These are phyloP conservation scores for Tolypocladium nubicola DNA, from an alignment of 2,329 filamentous ascomycete genomes.

Conservation along the genomic window DNA sequence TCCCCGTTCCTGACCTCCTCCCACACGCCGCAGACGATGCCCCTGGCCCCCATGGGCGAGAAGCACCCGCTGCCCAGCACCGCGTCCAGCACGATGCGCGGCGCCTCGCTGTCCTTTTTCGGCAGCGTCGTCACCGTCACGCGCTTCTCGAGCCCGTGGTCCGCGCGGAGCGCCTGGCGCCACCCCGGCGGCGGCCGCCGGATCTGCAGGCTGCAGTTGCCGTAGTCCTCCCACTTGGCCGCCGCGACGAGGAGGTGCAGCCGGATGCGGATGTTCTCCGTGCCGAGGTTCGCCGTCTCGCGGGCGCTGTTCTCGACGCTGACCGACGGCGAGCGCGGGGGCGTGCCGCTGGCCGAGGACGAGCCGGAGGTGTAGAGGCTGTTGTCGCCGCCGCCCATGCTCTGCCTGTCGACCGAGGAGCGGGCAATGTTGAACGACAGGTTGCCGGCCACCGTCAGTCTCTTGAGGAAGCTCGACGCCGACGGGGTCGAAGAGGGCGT, in stretches of 20 bases:
- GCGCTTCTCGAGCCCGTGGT: conserved; percentile 69
- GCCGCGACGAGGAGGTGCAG: conserved; percentile 69
- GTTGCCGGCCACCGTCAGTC: conserved; percentile 61
- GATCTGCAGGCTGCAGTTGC: conserved; percentile 74
- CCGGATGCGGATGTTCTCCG: conserved; percentile 66
- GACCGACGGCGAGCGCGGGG: conserved; percentile 47
- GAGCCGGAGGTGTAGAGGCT: conserved; percentile 53
- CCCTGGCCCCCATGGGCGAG: conserved; percentile 70
- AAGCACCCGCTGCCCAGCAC: conserved; percentile 79
- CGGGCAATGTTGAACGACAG: conserved; percentile 71
- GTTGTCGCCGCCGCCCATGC: conserved; percentile 38
- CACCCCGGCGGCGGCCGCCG: conserved; percentile 59
- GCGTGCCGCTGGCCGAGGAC: conserved; percentile 37
- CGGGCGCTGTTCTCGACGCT: conserved; percentile 41
- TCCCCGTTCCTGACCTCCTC: conserved; percentile 60
- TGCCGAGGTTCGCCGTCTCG: conserved; percentile 52
- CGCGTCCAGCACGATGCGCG: conserved; percentile 65
- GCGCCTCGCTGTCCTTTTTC: conserved; percentile 43
- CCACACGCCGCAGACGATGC: conserved; percentile 84
- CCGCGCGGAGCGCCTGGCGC: conserved; percentile 45
- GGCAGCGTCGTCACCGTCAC: conserved; percentile 68
- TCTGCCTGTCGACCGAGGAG: conserved; percentile 57
- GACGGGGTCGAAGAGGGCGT: conserved; percentile 50
- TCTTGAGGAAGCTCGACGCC: conserved; percentile 70
- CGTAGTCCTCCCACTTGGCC: conserved; percentile 85